Evolutionary conservation across 441 rosid genomes (phyloP).

Genomic region (Manihot esculenta): DNA sequence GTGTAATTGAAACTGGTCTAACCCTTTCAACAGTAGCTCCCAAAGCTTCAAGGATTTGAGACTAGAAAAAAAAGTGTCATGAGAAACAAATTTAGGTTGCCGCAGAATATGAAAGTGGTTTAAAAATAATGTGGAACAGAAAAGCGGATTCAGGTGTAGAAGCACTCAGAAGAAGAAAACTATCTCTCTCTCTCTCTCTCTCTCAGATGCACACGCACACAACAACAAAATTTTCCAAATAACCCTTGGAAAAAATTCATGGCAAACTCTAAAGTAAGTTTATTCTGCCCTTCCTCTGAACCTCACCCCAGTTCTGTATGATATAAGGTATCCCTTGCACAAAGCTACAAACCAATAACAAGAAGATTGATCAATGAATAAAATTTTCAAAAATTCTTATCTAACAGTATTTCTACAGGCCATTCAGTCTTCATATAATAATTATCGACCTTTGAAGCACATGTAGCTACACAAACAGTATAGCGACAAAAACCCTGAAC

Average conservation of each 20-base stretch:
- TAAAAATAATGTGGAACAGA: not conserved
- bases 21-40: constrained; percentile 96
- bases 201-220: not conserved
- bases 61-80: constrained; percentile 45
- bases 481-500: not conserved
- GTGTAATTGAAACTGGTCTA: constrained; percentile 90
- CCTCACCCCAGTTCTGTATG: not conserved
- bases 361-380: not conserved
- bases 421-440: not conserved
- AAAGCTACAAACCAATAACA: not conserved
- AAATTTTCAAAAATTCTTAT: not conserved
- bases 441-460: not conserved
- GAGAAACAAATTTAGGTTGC: constrained; percentile 12
- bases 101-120: not conserved
- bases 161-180: too few species aligned
- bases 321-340: not conserved
- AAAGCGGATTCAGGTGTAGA: too few species aligned
- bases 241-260: not conserved
- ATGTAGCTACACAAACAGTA: not conserved
- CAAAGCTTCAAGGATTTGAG: constrained; percentile 89
- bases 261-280: not conserved
- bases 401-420: not conserved
- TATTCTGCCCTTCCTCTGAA: not conserved
- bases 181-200: not conserved
- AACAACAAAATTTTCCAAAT: not conserved